Percentiles rank a stretch among this genome's conserved stretches.
These are phyloP conservation scores for Penstemon barbatus DNA, from an alignment of 257 asterid genomes.

Conservation along the genomic window DNA sequence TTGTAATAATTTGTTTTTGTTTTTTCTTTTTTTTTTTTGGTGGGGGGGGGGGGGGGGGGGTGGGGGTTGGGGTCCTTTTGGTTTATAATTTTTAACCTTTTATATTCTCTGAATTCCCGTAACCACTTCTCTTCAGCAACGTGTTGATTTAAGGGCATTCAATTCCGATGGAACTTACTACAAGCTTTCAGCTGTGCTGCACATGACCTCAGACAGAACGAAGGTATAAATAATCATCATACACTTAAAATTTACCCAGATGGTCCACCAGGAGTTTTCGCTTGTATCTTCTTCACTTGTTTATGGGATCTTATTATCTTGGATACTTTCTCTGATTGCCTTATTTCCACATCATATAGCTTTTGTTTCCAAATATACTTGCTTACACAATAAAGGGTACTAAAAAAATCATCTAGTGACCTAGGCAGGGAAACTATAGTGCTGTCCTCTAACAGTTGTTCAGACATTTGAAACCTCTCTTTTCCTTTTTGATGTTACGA, in stretches of 20 bases:
- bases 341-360: constrained; percentile 11
- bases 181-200: constrained; percentile 88
- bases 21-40: neutral
- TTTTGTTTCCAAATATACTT: too few species aligned
- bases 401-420: neutral
- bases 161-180: constrained; percentile 74
- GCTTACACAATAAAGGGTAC: neutral
- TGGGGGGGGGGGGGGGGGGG: too few species aligned
- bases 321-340: neutral
- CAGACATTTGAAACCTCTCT: neutral
- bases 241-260: neutral
- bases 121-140: constrained; percentile 61
- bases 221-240: constrained; percentile 56
- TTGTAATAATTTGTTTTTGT: constrained; percentile 22
- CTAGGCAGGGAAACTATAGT: neutral
- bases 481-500: neutral
- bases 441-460: neutral
- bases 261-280: constrained; percentile 1
- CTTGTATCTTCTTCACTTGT: constrained; percentile 3
- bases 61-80: constrained; percentile 16
- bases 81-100: constrained; percentile 1
- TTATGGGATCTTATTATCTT: neutral
- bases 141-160: constrained; percentile 81
- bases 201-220: constrained; percentile 99
- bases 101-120: constrained; percentile 15